Percentiles rank a stretch among this genome's conserved stretches.
Evolutionary conservation across 805 yeast genomes (phyloP).

Genomic region (Myxozyma neglecta): DNA sequence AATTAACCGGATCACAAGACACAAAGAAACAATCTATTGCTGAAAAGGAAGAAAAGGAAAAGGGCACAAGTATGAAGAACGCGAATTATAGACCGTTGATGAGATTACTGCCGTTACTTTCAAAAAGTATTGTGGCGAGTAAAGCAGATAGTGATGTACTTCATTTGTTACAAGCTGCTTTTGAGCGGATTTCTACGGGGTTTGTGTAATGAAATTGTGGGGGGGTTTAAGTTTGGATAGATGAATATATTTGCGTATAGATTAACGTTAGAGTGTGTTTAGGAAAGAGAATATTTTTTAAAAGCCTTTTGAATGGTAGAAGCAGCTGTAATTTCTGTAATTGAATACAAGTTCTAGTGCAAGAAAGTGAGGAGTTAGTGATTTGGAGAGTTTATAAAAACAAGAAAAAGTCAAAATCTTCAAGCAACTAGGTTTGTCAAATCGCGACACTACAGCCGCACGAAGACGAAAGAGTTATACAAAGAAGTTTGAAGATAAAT

Average conservation of each 20-base stretch:
- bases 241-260: no score
- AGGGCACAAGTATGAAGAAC: background rate
- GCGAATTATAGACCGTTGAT: conserved; percentile 25
- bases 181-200: conserved; percentile 28
- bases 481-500: no score
- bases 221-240: background rate
- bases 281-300: no score
- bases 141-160: conserved; percentile 22
- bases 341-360: no score
- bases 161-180: conserved; percentile 23
- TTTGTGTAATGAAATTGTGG: background rate
- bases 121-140: conserved; percentile 29
- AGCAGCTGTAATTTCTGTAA: background rate
- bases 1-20: conserved; percentile 8
- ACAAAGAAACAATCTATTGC: background rate
- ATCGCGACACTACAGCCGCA: no score
- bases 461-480: no score
- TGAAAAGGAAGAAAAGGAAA: background rate
- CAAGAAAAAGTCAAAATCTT: no score
- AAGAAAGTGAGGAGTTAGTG: no score
- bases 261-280: background rate
- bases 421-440: no score
- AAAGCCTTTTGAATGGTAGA: no score
- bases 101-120: conserved; percentile 27
- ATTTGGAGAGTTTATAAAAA: no score